phyloP scores from a whole-genome alignment of 805 yeast genomes.

The Ogataea zsoltii region DNA sequence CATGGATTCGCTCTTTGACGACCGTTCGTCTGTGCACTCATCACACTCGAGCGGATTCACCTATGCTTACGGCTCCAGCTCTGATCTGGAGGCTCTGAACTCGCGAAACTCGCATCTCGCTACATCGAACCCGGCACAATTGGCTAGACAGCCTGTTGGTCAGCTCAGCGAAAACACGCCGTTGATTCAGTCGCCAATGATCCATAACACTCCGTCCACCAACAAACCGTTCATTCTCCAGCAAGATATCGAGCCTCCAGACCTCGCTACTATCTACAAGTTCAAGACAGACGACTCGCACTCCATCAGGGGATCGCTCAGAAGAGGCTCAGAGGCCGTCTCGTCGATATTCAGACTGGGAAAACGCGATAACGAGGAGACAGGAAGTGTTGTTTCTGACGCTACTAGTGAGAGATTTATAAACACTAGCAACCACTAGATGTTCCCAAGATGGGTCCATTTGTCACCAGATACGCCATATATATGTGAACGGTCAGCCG shows the following conservation, averaged over 20 bases:
- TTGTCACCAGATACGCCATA: too few relatives aligned
- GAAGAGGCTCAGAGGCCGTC: constrained; percentile 46
- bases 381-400: constrained; percentile 25
- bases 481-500: background rate
- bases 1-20: constrained; percentile 89
- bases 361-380: constrained; percentile 16
- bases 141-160: constrained; percentile 28
- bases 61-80: constrained; percentile 18
- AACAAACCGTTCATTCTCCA: constrained; percentile 26
- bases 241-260: constrained; percentile 39
- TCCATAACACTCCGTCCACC: constrained; percentile 2
- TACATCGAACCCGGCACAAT: constrained; percentile 20
- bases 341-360: constrained; percentile 34
- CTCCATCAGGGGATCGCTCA: constrained; percentile 39
- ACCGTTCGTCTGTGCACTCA: constrained; percentile 37
- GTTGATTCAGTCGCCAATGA: constrained; percentile 15
- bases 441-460: background rate
- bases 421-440: constrained; percentile 11
- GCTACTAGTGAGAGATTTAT: constrained; percentile 31
- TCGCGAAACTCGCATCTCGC: constrained; percentile 16
- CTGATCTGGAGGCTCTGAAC: constrained; percentile 22
- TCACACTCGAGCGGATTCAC: constrained; percentile 20
- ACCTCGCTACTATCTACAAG: constrained; percentile 35
- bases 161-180: constrained; percentile 11
- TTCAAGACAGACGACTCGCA: constrained; percentile 36